Base-by-base conservation (phyloP, 2,329 filamentous ascomycete genomes). In the Colletotrichum higginsianum region DNA sequence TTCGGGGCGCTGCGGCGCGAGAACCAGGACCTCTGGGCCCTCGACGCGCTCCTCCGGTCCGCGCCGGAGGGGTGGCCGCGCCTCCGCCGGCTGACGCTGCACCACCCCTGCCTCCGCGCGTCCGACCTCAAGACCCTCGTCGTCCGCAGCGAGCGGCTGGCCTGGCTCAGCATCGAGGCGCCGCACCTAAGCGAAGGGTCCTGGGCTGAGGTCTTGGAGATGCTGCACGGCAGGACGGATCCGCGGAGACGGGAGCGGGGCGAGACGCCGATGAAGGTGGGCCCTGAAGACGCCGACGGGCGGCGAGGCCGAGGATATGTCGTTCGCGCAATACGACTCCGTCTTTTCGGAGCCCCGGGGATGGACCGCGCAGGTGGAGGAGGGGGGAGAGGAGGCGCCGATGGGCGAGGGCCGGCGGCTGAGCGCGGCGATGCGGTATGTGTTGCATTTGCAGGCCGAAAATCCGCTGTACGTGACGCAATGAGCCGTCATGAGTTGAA, bases 121-220 rank as follows among this genome's bases (percentile, higher is more conserved):
- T 40, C 21, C 6, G 53, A 57, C 30, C 53, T 57, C n/a, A 38
- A 4, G 4, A 13, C 11, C 35, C 35, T 57, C 35, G 53, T 23
- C 53, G 53, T 42, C 35, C 35, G 15, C 53, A 38, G 53, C 53
- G 35, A 21, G 53, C 53, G 53, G 53, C 12, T 57, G 13, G 18
- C 18, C n/a, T 23, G 12, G 53, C 21, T 57, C 53, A 4, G 12
- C 35, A n/a, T 57, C 16, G 2, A 15, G 35, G 18, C 8, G 35
- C 53, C 53, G 13, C 53, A 57, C 18, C 53, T 57, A n/a, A n/a
- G 35, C n/a, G 53, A 21, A 2, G 53, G 53, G 35, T 57, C 53
- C 7, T 57, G 53, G 53, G 53, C 53, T 35, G 53, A 57, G 18
- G 35, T 57, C n/a, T n/a, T 57, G n/a, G 53, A 57, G 12, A 57